These are phyloP conservation scores for Arthroderma sp. DNA, from an alignment of 2,329 filamentous ascomycete genomes.

Conservation along the genomic window DNA sequence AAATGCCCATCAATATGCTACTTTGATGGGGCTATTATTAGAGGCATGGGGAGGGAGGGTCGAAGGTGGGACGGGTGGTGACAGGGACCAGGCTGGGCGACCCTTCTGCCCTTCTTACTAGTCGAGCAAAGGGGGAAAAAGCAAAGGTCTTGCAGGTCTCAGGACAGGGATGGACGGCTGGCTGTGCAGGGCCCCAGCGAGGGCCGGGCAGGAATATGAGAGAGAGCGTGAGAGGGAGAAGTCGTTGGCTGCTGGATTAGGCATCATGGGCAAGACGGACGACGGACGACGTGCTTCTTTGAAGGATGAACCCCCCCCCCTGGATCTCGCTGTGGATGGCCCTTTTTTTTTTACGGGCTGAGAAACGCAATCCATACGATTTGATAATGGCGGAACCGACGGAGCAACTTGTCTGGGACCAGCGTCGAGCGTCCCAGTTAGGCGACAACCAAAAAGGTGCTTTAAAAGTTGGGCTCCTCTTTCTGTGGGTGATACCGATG, in stretches of 20 bases:
- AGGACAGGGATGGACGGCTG: conserved; percentile 5
- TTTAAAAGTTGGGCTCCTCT: not conserved
- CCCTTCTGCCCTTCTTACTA: conserved; percentile 4
- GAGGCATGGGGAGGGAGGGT: conserved; percentile 5
- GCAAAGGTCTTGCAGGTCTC: not conserved
- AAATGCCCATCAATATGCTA: conserved; percentile 1
- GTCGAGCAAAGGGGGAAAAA: not conserved
- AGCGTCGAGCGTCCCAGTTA: conserved; percentile 2
- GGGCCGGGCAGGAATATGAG: not conserved
- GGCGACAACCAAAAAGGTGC: not conserved
- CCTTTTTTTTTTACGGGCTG: not conserved
- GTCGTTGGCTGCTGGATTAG: not conserved
- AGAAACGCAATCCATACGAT: not conserved
- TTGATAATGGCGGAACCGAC: conserved; percentile 3
- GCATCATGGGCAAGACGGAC: not conserved
- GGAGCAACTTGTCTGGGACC: conserved; percentile 4
- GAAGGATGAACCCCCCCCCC: not conserved
- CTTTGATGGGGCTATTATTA: conserved; percentile 7
- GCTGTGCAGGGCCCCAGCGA: not conserved
- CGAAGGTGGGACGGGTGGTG: conserved; percentile 12
- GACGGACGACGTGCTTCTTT: not conserved
- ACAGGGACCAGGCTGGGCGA: conserved; percentile 11
- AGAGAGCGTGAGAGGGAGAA: not conserved
- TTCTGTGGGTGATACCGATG: not conserved
- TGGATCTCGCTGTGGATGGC: not conserved